phyloP scores from a whole-genome alignment of 2,329 filamentous ascomycete species.

The Cylindrodendrum hubeiense region DNA sequence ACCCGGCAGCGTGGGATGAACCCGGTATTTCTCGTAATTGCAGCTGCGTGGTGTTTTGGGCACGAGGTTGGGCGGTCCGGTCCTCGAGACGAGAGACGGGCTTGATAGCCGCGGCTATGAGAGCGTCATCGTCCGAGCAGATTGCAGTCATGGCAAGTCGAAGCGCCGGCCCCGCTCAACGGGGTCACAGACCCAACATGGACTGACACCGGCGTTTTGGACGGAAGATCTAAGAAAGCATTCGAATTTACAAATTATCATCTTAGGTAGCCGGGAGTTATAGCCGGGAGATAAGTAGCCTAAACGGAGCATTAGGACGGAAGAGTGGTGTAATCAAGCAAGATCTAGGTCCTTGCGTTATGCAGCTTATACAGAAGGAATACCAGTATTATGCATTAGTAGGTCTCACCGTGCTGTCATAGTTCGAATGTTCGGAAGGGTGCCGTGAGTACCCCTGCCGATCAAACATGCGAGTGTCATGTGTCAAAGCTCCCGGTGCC shows the following conservation, averaged over 20 bases:
- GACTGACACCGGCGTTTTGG: background rate
- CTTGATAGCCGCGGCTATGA: background rate
- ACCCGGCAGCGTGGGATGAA: background rate
- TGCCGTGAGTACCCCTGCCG: background rate
- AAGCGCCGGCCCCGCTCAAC: constrained; percentile 2
- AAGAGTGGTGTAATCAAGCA: too few relatives aligned
- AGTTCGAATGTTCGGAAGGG: background rate
- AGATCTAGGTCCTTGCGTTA: background rate
- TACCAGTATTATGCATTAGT: background rate
- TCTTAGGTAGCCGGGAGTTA: too few relatives aligned
- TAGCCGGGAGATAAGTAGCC: background rate
- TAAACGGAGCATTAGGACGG: background rate
- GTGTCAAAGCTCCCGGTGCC: background rate
- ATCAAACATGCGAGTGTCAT: background rate
- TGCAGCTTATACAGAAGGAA: background rate
- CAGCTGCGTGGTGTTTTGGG: background rate
- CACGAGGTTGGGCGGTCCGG: background rate
- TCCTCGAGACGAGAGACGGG: background rate
- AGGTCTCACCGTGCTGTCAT: background rate
- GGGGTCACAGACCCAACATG: background rate
- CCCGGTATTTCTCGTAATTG: background rate
- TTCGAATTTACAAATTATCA: background rate
- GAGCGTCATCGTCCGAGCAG: background rate
- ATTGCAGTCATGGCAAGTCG: background rate
- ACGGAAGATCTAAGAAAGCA: background rate